Evolutionary conservation across 805 yeast species (phyloP).

Genomic region (Ogataea corticis): DNA sequence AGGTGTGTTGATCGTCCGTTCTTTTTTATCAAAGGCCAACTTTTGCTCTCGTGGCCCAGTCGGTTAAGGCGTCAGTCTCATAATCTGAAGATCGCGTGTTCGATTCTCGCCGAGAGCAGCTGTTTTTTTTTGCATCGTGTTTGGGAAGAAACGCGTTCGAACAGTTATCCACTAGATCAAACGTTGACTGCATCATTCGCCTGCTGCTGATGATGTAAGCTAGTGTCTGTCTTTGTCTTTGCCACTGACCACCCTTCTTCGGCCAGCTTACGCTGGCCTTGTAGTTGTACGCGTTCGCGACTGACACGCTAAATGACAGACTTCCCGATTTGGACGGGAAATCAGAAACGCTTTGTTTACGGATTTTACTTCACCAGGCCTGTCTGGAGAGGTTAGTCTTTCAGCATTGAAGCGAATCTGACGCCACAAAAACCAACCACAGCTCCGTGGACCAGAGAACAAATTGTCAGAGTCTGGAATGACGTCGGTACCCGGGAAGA

Average conservation of each 20-base stretch:
- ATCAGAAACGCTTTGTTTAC: slow-evolving; percentile 8
- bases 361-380: too few relatives aligned
- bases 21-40: not conserved
- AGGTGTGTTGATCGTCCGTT: not conserved
- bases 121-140: slow-evolving; percentile 5
- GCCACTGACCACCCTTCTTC: too few relatives aligned
- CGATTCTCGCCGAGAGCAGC: slow-evolving; percentile 42
- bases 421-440: not conserved
- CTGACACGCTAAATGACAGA: not conserved
- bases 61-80: slow-evolving; percentile 43
- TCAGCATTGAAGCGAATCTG: too few relatives aligned
- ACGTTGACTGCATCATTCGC: too few relatives aligned
- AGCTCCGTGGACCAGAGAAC: slow-evolving; percentile 1
- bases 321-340: slow-evolving; percentile 6
- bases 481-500: slow-evolving; percentile 16
- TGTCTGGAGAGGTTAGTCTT: too few relatives aligned
- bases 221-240: too few relatives aligned
- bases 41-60: slow-evolving; percentile 40
- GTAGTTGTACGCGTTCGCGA: not conserved
- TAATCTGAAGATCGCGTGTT: slow-evolving; percentile 43
- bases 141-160: too few relatives aligned
- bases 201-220: too few relatives aligned
- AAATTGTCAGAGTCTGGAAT: slow-evolving; percentile 4
- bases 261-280: too few relatives aligned
- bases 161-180: too few relatives aligned